phyloP scores from a whole-genome alignment of 2,329 filamentous ascomycete genomes.

The Trichoderma sp. region DNA sequence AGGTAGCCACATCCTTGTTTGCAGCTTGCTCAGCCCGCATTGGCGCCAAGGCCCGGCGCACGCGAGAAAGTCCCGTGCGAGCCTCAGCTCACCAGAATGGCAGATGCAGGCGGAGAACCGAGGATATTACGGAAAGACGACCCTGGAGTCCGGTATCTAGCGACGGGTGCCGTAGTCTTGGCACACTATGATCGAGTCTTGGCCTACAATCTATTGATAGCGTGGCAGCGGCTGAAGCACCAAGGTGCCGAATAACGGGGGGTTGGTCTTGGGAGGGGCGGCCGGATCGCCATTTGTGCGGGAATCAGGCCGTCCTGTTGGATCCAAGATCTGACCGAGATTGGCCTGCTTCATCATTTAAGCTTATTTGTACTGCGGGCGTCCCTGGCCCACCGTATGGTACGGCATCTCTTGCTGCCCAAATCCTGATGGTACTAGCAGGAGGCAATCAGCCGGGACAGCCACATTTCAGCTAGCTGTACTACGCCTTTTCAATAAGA shows the following conservation, averaged over 20 bases:
- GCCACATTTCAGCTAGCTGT: no score
- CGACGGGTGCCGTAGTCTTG: background rate
- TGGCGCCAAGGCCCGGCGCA: conserved; percentile 15
- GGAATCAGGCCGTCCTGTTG: conserved; percentile 12
- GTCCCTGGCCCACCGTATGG: background rate
- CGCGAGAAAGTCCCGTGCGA: background rate
- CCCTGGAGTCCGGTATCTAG: background rate
- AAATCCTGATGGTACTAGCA: background rate
- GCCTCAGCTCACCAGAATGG: background rate
- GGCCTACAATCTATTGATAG: background rate
- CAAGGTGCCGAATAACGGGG: background rate
- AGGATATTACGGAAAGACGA: conserved; percentile 17
- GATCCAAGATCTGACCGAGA: conserved; percentile 10
- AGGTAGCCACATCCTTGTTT: background rate
- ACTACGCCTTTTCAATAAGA: background rate
- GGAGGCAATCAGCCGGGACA: background rate
- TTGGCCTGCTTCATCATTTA: conserved; percentile 4
- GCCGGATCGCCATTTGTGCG: background rate
- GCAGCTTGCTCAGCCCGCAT: conserved; percentile 9
- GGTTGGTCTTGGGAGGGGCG: background rate
- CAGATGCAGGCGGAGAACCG: background rate
- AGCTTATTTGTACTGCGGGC: conserved; percentile 11
- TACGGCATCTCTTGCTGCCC: background rate
- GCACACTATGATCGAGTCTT: background rate
- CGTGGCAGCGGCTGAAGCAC: background rate